These are phyloP conservation scores for Flueggea neowawraea DNA, from an alignment of 441 rosid species.

Conservation along the genomic window DNA sequence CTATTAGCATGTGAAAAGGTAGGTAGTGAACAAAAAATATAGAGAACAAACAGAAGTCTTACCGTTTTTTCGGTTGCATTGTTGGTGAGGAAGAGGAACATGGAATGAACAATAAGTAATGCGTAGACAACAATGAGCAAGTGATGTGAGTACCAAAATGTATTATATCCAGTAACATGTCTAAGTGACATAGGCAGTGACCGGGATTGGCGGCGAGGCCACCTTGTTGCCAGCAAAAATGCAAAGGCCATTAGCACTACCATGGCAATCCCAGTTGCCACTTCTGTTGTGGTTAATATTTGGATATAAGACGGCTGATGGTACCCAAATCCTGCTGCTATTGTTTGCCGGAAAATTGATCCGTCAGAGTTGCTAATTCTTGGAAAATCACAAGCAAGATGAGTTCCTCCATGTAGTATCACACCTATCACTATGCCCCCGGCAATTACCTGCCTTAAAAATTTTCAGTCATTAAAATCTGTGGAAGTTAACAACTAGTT, in stretches of 20 bases:
- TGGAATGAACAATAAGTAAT: slow-evolving; percentile 47
- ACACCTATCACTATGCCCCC: slow-evolving; percentile 52
- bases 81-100: slow-evolving; percentile 54
- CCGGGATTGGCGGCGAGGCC: slow-evolving; percentile 40
- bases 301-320: slow-evolving; percentile 43
- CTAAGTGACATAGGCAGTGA: slow-evolving; percentile 37
- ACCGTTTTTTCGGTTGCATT: slow-evolving; percentile 44
- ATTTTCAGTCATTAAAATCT: not conserved
- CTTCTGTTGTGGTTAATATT: slow-evolving; percentile 42
- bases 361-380: slow-evolving; percentile 36
- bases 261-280: slow-evolving; percentile 45
- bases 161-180: slow-evolving; percentile 40
- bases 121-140: slow-evolving; percentile 41
- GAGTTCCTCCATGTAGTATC: slow-evolving; percentile 50
- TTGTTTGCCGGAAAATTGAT: slow-evolving; percentile 33
- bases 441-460: slow-evolving; percentile 34
- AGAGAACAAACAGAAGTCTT: not conserved
- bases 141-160: slow-evolving; percentile 65
- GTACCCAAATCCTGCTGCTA: slow-evolving; percentile 37
- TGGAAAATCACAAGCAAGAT: slow-evolving; percentile 57
- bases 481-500: not conserved
- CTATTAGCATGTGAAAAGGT: too few relatives aligned
- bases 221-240: slow-evolving; percentile 47
- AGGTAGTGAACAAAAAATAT: too few relatives aligned
- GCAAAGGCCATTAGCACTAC: slow-evolving; percentile 40